Evolutionary conservation across 176 grass and related monocot genomes (phyloP).

Genomic region (Oryza glaberrima): DNA sequence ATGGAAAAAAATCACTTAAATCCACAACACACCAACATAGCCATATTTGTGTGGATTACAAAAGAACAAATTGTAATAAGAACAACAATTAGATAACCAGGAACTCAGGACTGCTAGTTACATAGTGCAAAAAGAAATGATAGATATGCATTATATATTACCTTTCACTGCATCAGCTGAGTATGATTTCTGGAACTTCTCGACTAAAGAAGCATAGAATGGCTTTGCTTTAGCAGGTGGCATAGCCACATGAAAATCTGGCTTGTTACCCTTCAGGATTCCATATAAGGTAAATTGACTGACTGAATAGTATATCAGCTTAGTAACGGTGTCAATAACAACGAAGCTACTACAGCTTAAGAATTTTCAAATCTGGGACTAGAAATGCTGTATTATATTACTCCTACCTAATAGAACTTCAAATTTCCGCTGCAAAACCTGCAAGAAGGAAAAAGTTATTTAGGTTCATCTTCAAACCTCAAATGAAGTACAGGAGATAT

Average conservation of each 20-base stretch:
- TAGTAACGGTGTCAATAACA: conserved; percentile 26
- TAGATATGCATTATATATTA: conserved; percentile 35
- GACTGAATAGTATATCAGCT: conserved; percentile 41
- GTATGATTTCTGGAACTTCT: conserved; percentile 80
- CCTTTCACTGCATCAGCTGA: conserved; percentile 71
- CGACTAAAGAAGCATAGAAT: conserved; percentile 83
- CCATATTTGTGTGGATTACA: neutral
- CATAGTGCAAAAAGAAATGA: neutral
- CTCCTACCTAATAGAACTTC: conserved; percentile 70
- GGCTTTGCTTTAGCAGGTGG: conserved; percentile 86
- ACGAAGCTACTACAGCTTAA: neutral
- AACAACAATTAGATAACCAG: conserved; percentile 13
- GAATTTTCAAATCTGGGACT: neutral
- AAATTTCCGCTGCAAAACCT: conserved; percentile 84
- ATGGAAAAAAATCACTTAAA: neutral
- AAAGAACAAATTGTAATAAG: neutral
- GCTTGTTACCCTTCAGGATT: conserved; percentile 93
- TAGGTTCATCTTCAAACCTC: conserved; percentile 18
- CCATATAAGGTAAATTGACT: conserved; percentile 98
- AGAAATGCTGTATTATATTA: conserved; percentile 27
- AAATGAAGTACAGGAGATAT: neutral
- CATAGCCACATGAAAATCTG: conserved; percentile 99
- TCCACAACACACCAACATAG: neutral
- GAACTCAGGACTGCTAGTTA: conserved; percentile 10
- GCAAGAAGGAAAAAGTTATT: conserved; percentile 12